Evolutionary conservation across 2,329 filamentous ascomycete species (phyloP).

Genomic region (Zasmidium cellare): DNA sequence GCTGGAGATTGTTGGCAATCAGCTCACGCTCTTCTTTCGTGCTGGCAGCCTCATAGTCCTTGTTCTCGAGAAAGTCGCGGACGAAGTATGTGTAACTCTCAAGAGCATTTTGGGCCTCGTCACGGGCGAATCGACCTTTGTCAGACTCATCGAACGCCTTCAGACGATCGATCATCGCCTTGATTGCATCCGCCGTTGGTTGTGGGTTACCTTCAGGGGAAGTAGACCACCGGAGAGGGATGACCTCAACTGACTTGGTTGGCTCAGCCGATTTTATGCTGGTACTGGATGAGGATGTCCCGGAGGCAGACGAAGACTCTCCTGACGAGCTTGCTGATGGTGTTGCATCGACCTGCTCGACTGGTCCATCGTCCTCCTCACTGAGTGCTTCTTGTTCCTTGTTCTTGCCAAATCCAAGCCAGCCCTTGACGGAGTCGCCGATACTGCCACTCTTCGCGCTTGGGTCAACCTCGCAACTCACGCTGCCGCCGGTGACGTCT

Average conservation of each 20-base stretch:
- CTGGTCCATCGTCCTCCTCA: slow-evolving; percentile 55
- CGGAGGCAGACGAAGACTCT: slow-evolving; percentile 30
- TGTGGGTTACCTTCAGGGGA: slow-evolving; percentile 52
- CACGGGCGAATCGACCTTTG: slow-evolving; percentile 69
- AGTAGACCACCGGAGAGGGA: slow-evolving; percentile 51
- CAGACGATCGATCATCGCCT: slow-evolving; percentile 64
- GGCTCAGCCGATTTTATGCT: slow-evolving; percentile 41
- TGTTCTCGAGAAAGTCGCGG: slow-evolving; percentile 77
- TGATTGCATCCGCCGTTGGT: slow-evolving; percentile 60
- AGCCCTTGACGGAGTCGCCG: slow-evolving; percentile 91
- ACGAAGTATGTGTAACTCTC: slow-evolving; percentile 90
- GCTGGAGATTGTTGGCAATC: slow-evolving; percentile 68
- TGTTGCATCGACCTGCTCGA: slow-evolving; percentile 42
- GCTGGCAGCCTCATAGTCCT: slow-evolving; percentile 70
- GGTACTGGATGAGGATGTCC: slow-evolving; percentile 50
- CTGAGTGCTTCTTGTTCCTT: slow-evolving; percentile 76
- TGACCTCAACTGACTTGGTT: slow-evolving; percentile 54
- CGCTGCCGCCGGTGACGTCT: slow-evolving; percentile 70
- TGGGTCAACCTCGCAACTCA: slow-evolving; percentile 81
- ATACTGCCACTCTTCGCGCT: slow-evolving; percentile 73
- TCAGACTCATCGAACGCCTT: slow-evolving; percentile 86
- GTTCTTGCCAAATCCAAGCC: slow-evolving; percentile 91
- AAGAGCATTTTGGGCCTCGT: slow-evolving; percentile 89
- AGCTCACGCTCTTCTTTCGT: slow-evolving; percentile 65
- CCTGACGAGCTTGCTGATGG: slow-evolving; percentile 35